Percentiles rank a stretch among this genome's conserved stretches.
Evolutionary conservation across 2,329 filamentous ascomycete genomes (phyloP).

Genomic region (Colletotrichum musae): DNA sequence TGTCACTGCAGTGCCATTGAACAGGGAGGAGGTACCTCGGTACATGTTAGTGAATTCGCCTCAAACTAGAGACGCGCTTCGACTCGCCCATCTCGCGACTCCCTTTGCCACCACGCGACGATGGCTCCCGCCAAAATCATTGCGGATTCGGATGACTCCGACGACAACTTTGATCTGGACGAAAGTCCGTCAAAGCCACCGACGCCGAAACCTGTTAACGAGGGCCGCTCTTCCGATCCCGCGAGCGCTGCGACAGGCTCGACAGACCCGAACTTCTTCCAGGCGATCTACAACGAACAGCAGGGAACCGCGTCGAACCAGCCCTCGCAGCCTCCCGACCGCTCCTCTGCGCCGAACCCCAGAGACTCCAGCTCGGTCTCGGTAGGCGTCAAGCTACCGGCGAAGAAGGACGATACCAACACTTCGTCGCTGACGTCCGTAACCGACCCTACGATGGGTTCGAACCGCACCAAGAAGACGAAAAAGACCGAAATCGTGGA

Average conservation of each 20-base stretch:
- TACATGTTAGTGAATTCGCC: constrained; percentile 16
- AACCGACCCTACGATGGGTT: constrained; percentile 46
- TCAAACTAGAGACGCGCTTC: constrained; percentile 4
- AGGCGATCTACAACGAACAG: constrained; percentile 63
- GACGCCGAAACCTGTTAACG: constrained; percentile 11
- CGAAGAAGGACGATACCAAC: constrained; percentile 14
- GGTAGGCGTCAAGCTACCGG: background rate
- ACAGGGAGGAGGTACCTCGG: background rate
- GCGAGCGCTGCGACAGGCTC: constrained; percentile 53
- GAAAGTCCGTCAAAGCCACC: constrained; percentile 32
- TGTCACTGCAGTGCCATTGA: too few relatives aligned
- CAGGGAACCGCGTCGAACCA: constrained; percentile 46
- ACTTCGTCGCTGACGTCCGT: constrained; percentile 45
- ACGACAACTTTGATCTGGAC: constrained; percentile 26
- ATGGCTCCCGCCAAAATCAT: constrained; percentile 40
- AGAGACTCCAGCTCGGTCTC: constrained; percentile 3
- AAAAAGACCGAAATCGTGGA: constrained; percentile 38
- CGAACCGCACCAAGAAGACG: constrained; percentile 29
- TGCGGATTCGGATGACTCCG: constrained; percentile 42
- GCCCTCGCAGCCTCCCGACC: background rate
- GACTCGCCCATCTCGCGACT: constrained; percentile 5
- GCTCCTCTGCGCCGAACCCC: background rate
- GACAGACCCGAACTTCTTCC: constrained; percentile 65
- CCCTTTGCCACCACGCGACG: constrained; percentile 21
- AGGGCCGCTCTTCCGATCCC: constrained; percentile 45